Evolutionary conservation across 805 yeast species (phyloP), one percentile per base, ranked within the genome.

Genomic region (Cyberlindnera americana): DNA sequence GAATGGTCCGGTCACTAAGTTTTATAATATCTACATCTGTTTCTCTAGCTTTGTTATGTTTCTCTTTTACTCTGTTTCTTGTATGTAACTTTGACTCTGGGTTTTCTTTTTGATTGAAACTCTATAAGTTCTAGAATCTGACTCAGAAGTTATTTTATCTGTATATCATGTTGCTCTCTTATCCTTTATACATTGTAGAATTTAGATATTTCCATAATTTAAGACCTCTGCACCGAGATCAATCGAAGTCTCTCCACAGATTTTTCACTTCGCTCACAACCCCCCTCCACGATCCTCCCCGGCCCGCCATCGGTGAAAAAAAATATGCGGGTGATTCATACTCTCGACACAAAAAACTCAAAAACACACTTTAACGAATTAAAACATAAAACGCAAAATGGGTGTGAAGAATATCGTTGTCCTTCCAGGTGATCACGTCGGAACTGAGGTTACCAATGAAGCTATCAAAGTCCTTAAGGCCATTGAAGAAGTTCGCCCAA

Each of bases 401-500:
- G 28, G 37, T 21, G 23, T 15, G 16, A 89, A 88, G 63, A 87
- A 75, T 40, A 81, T 91, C 54, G 95, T 93, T 26, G 76, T 91
- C 39, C 73, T 91, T 27, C 95, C 97, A 43, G 99, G 99, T 56
- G 99, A 93, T 70, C 98, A 93, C 60, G 96, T 86, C 47, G 99
- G 99, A 54, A 78, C 84, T 35, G 99, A 93, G 65, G 78, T 90
- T 49, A 78, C 85, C 41, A 80, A 70, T 19, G 97, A 90, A 70
- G 97, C 99, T 35, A 79, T 90, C 56, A 91, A 91, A 63, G 96
- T 93, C 23, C 73, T 93, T 46, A 71, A 79, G 43, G 88, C 96
- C 39, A 84, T 91, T 52, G 77, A 78, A 52, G 72, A 70, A 44
- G 78, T 62, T 31, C 70, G 72, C 34, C 74, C 81, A 30, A 40